A percentile compares a stretch with the other conserved stretches of the same genome.
phyloP scores from a whole-genome alignment of 73 alveolate species.

The Paramecium octaurelia region DNA sequence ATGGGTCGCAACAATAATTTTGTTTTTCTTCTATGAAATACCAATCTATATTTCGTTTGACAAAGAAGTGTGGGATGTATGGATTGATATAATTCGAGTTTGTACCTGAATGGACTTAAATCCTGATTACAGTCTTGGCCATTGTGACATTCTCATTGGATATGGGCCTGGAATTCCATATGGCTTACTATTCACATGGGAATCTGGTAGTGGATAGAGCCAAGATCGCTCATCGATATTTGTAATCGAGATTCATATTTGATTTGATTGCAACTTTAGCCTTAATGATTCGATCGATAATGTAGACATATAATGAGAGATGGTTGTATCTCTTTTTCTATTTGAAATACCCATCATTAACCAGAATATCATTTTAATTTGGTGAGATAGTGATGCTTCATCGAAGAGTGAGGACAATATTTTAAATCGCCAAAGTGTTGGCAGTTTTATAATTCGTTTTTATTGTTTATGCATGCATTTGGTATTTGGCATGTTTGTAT shows the following conservation, averaged over 20 bases:
- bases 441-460: neutral
- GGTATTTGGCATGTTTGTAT: neutral
- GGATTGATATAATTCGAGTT: neutral
- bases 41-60: slow-evolving; percentile 14
- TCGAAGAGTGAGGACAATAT: neutral
- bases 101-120: neutral
- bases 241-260: neutral
- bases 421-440: neutral
- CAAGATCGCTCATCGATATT: neutral
- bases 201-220: neutral
- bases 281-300: neutral
- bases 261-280: neutral
- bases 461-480: slow-evolving; percentile 11
- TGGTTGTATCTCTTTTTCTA: neutral
- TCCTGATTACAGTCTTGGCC: neutral
- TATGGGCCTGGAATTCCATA: neutral
- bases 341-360: slow-evolving; percentile 23
- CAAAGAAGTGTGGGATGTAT: slow-evolving; percentile 12
- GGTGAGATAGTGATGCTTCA: neutral
- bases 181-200: slow-evolving; percentile 28
- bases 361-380: neutral
- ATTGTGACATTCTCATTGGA: neutral
- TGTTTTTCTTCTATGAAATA: slow-evolving; percentile 23
- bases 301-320: neutral
- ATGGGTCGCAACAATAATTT: neutral